Evolutionary conservation across 352 stramenopile species (phyloP), one percentile per base, ranked within the genome.

Genomic region (Phytophthora multivora): DNA sequence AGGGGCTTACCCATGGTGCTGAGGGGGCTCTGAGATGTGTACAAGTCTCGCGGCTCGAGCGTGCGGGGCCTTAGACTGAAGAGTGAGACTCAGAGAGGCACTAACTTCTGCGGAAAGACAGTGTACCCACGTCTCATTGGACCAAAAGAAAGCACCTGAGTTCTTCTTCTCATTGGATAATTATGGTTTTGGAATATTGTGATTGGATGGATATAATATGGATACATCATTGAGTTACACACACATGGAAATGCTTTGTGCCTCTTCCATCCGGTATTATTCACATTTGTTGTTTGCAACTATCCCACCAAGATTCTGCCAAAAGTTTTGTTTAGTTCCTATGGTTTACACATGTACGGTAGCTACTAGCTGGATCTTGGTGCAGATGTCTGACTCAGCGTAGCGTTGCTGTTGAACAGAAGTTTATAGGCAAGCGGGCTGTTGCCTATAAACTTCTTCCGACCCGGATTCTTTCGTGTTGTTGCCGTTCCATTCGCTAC

Each of bases 101-200:
- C 45, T 26, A 33, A 52, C 28, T 63, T 59, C 64, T 51, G 46
- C 43, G 58, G 58, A 69, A 64, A 63, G 65, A 66, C 43, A 66
- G 42, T 71, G 57, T 59, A 71, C 50, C 56, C 38, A 63, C 63
- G 25, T 53, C 19, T 50, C 8, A 71, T 71, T 71, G 63, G 63
- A 3, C 10, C 7, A 67, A 71, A 71, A 54, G 23, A 5, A 8
- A 16, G 11, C 33, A 31, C 28, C 59, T 67, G 59, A 67, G 59
- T 67, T 67, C 39, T 40, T 54, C 38, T 43, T 15, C 31, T 33
- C 8, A 65, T 69, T 65, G 6, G 26, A 69, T 42, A 65, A 15
- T 28, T 1, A 15, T 15, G 7, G 4, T 43, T 51, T 19, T 35
- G 0, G 13, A 13, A 0, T 1, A 13, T 38, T 38, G 7, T 5